Percentiles rank a stretch among this genome's conserved stretches.
Conservation (phyloP, 2,329 filamentous ascomycete genomes). For the Teratosphaeriaceae sp. region DNA sequence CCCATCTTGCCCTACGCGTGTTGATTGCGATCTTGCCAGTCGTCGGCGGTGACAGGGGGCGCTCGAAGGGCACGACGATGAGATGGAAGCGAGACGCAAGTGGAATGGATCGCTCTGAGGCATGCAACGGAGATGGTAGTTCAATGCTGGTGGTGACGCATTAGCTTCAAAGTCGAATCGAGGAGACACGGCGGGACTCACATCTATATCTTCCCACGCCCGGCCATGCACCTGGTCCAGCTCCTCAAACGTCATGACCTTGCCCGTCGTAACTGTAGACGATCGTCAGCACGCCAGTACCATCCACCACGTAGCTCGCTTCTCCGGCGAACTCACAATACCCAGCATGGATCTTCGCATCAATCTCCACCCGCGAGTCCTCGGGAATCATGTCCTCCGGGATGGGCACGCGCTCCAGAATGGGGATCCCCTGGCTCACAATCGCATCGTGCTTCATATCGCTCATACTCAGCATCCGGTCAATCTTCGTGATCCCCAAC, state of each 20-base stretch:
- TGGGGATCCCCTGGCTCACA: constrained; percentile 78
- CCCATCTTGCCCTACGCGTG: too few relatives aligned
- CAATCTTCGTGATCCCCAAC: constrained; percentile 97
- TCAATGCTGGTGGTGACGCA: too few relatives aligned
- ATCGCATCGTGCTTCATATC: constrained; percentile 95
- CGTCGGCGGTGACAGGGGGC: too few relatives aligned
- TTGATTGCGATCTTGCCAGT: too few relatives aligned
- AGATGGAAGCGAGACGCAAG: too few relatives aligned
- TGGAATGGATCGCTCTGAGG: too few relatives aligned
- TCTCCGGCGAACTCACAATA: constrained; percentile 51
- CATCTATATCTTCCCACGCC: constrained; percentile 72
- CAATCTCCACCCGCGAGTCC: constrained; percentile 96
- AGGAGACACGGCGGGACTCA: too few relatives aligned
- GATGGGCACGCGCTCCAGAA: constrained; percentile 83
- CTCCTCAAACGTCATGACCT: constrained; percentile 82
- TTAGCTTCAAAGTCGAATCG: too few relatives aligned
- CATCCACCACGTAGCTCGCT: background rate
- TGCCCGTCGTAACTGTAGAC: constrained; percentile 66
- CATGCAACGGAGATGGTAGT: too few relatives aligned
- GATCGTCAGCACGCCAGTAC: constrained; percentile 11
- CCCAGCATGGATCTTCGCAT: constrained; percentile 93
- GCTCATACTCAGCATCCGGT: constrained; percentile 97
- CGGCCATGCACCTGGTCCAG: constrained; percentile 79
- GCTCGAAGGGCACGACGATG: too few relatives aligned
- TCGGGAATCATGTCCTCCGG: constrained; percentile 90